Conservation (phyloP, 495 filamentous ascomycete genomes). For the Paragyromitra xinjiangensis region DNA sequence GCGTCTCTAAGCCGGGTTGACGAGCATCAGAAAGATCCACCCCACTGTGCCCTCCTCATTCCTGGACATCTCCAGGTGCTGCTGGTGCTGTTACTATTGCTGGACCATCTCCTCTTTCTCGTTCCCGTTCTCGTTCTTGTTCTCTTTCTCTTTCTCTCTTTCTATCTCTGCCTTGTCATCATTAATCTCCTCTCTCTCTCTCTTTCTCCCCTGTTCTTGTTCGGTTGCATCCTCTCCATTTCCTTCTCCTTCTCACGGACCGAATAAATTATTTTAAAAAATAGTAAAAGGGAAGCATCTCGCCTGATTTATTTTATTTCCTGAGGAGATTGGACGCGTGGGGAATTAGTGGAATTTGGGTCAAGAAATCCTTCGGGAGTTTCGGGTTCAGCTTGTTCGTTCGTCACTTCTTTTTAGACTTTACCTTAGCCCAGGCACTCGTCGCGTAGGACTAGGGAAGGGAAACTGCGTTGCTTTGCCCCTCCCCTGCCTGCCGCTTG, state of each 20-base stretch:
- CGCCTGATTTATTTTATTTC: slow-evolving; percentile 26
- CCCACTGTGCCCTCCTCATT: slow-evolving; percentile 38
- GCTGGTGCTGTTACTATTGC: slow-evolving; percentile 16
- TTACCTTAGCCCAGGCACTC: slow-evolving; percentile 29
- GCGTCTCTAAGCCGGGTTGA: slow-evolving; percentile 44
- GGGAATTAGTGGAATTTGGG: slow-evolving; percentile 29
- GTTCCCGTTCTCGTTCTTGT: neutral
- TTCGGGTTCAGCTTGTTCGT: slow-evolving; percentile 46
- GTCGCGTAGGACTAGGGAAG: slow-evolving; percentile 31
- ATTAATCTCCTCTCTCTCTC: neutral
- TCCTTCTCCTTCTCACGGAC: slow-evolving; percentile 14
- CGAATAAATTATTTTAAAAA: slow-evolving; percentile 14
- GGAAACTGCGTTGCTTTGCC: slow-evolving; percentile 22
- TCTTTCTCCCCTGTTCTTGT: slow-evolving; percentile 24
- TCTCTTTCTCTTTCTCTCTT: neutral
- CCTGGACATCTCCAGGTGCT: slow-evolving; percentile 49
- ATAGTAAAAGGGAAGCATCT: slow-evolving; percentile 17
- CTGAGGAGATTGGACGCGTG: neutral
- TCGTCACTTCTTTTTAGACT: slow-evolving; percentile 49
- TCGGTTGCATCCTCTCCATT: neutral
- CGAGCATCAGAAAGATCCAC: slow-evolving; percentile 39
- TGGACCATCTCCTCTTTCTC: slow-evolving; percentile 27
- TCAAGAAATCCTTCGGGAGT: slow-evolving; percentile 32
- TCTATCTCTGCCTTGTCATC: slow-evolving; percentile 16
- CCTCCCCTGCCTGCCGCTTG: slow-evolving; percentile 43